Percentiles rank a stretch among this genome's conserved stretches.
phyloP scores from a whole-genome alignment of 1,284 basidiomycete species.

The Marasmius oreades region DNA sequence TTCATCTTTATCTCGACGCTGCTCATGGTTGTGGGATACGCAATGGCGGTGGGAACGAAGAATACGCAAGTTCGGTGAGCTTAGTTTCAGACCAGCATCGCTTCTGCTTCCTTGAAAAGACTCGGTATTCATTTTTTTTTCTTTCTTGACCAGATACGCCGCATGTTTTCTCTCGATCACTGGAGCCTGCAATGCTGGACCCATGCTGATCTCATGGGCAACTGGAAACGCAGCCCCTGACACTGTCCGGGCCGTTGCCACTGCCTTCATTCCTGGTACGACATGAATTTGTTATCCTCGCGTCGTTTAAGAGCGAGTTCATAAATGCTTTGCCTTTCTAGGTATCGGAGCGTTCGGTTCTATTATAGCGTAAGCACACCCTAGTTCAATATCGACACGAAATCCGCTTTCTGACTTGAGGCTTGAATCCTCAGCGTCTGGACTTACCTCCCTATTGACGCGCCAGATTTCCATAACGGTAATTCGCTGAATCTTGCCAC shows the following conservation, averaged over 20 bases:
- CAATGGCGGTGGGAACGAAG: constrained; percentile 33
- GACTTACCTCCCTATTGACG: constrained; percentile 37
- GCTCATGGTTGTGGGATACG: constrained; percentile 35
- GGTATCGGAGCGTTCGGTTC: constrained; percentile 37
- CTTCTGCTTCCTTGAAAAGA: too few relatives aligned
- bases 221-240: constrained; percentile 41
- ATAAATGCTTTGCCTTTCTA: background rate
- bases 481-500: constrained; percentile 41
- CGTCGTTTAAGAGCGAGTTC: background rate
- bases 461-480: constrained; percentile 40
- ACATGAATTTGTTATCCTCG: background rate
- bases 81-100: too few relatives aligned
- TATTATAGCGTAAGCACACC: constrained; percentile 33
- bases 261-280: constrained; percentile 33
- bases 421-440: constrained; percentile 30
- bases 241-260: constrained; percentile 36
- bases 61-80: constrained; percentile 38
- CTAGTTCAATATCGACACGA: background rate
- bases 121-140: too few relatives aligned
- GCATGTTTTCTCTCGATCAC: constrained; percentile 37
- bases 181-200: constrained; percentile 31
- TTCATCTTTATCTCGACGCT: constrained; percentile 30
- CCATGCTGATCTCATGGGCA: constrained; percentile 36
- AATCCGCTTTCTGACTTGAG: background rate
- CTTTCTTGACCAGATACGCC: constrained; percentile 32